Base-by-base conservation (phyloP, 2,329 filamentous ascomycete species). In the Fusarium falciforme region DNA sequence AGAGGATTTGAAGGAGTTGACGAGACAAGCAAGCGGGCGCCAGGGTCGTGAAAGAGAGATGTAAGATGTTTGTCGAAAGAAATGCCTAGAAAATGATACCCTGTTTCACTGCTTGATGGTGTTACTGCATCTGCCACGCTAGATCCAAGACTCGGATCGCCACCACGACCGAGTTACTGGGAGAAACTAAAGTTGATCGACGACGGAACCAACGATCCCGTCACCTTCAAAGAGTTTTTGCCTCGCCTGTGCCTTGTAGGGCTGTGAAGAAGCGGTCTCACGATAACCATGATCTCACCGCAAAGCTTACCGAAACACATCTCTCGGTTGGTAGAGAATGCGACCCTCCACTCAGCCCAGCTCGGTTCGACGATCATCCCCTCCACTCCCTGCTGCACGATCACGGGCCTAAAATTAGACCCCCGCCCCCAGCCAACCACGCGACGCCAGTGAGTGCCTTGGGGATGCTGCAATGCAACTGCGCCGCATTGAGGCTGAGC, bases 51-150 rank as follows among this genome's bases (percentile, higher is more conserved):
- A 42, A 6, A 6, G 44, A 52, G 38, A 62, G 35, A 72, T 66
- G 29, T 68, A 47, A 49, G 4, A 57, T 60, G 54, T 20, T 59
- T 58, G 49, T 54, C 47, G 12, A 58, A 40, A 55, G 54, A 58
- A 66, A 61, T 22, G 33, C 36, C 25, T 66, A 54, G 54, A 69
- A 64, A 71, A 68, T 73, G 71, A 74, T 74, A 74, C 72, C 72
- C 72, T 61, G 54, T 42, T 57, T 63, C 36, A 42, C 44, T 60
- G n/a, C 17, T 31, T 44, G 36, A n/a, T 35, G 7, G 57, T 47
- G 61, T 52, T 52, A 27, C 44, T 49, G 47, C 27, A 52, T 31
- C 47, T 52, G 47, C 47, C 27, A 52, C 17, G 47, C 27, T 31
- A 29, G 47, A 52, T 52, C 16, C 47, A 31, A n/a, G 44, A 49